Evolutionary conservation across 441 rosid genomes (phyloP), one percentile per base, ranked within the genome.

Genomic region (Bocquillonia castaneifolia): DNA sequence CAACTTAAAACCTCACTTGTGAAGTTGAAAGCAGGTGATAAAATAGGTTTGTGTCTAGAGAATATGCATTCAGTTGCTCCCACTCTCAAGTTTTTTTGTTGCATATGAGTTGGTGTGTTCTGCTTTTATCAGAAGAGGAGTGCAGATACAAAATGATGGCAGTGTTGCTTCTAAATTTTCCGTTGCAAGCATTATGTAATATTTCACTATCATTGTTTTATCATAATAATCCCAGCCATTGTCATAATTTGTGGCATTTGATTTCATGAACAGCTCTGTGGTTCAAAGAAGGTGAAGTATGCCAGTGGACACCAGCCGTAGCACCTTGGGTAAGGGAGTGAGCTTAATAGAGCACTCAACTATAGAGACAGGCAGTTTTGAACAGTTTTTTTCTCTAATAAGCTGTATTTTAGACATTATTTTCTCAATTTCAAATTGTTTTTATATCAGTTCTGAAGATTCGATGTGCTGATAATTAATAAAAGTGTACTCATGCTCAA

Each of bases 241-340:
- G 53, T 51, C 52, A 66, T 13, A 31, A 50, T 29, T 39, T 4
- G 29, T 64, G 26, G 20, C 48, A 34, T 62, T 75, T 70, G 67
- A 39, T 65, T 76, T 67, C 47, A 55, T 32, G 55, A 45, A 20
- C 81, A 92, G 98, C 74, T 40, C 83, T 90, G 15, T 92, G 98
- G 98, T 92, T 92, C 74, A 82, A 90, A 80, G 97, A 90, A 72
- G 94, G 89, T 15, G 98, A 93, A 68, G n/a, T 88, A 64, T 88
- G 91, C 69, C 68, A 84, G 72, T 93, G 96, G 98, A 83, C 91
- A 68, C 85, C 89, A 13, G 90, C 88, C 77, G 83, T 76, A 70
- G 96, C 86, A 72, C 58, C 82, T 65, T 88, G 96, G 95, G 72
- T 90, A 9, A 77, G 80, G 54, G 75, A 90, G 81, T 88, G 77